Conservation (phyloP, 108 stramenopile genomes). For the Discostella stelligeroides region DNA sequence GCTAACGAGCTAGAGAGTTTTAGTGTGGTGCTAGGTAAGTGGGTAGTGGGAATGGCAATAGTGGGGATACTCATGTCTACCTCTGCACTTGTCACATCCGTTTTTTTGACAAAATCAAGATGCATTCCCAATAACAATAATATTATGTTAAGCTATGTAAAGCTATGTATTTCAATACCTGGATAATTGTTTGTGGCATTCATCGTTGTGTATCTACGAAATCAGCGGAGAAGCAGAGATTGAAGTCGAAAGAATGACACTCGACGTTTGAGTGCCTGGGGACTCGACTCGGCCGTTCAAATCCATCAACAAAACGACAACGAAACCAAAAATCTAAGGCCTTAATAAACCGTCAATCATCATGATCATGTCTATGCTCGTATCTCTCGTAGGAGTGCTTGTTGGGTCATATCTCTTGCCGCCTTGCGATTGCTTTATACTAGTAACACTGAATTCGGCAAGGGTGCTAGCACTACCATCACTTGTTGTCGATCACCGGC, state of each 20-base stretch:
- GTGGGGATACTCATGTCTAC: background rate
- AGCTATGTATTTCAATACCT: too few relatives aligned
- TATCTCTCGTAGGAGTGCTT: background rate
- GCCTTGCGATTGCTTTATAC: background rate
- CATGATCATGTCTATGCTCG: background rate
- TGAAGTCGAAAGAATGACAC: too few relatives aligned
- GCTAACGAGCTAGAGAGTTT: conserved; percentile 19
- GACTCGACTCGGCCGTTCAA: too few relatives aligned
- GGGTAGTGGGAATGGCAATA: background rate
- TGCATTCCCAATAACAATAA: too few relatives aligned
- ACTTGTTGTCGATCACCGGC: background rate
- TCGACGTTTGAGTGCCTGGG: too few relatives aligned
- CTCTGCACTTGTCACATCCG: too few relatives aligned
- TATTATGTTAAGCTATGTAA: too few relatives aligned
- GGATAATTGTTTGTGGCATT: too few relatives aligned
- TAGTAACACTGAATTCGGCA: background rate
- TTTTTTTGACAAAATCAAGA: too few relatives aligned
- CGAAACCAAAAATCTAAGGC: too few relatives aligned
- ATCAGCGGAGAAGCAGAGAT: too few relatives aligned
- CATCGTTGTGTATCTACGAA: too few relatives aligned
- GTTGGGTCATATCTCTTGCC: background rate
- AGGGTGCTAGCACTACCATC: background rate
- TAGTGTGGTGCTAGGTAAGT: background rate
- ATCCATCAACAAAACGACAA: background rate
- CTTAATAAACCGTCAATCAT: background rate